Evolutionary conservation across 352 stramenopile genomes (phyloP).

Genomic region (Aphanomyces cochlioides): DNA sequence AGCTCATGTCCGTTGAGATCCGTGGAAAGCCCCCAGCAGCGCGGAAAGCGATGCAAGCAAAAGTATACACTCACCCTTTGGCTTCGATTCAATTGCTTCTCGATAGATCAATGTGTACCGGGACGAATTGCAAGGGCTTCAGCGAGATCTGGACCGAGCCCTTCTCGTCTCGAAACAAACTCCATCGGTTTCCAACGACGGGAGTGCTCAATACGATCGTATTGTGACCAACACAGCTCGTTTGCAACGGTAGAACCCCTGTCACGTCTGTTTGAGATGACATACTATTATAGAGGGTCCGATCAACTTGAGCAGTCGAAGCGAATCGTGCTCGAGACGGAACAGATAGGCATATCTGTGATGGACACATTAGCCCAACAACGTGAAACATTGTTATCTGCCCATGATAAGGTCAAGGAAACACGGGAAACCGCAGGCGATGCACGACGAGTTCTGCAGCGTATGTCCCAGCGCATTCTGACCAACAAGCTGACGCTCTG

Average conservation of each 20-base stretch:
- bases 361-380: slow-evolving; percentile 66
- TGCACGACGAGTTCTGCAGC: slow-evolving; percentile 59
- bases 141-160: slow-evolving; percentile 63
- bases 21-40: slow-evolving; percentile 52
- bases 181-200: slow-evolving; percentile 62
- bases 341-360: slow-evolving; percentile 66
- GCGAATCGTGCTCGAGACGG: slow-evolving; percentile 59
- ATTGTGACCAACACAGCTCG: slow-evolving; percentile 64
- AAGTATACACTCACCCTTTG: slow-evolving; percentile 34
- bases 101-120: slow-evolving; percentile 62
- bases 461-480: slow-evolving; percentile 70
- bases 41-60: slow-evolving; percentile 70
- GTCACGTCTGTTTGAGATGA: neutral
- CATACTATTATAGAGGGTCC: slow-evolving; percentile 42
- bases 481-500: slow-evolving; percentile 79
- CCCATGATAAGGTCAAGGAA: slow-evolving; percentile 50
- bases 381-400: slow-evolving; percentile 55
- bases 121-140: slow-evolving; percentile 62
- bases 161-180: slow-evolving; percentile 64
- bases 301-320: slow-evolving; percentile 57
- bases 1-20: slow-evolving; percentile 76
- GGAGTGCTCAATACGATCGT: slow-evolving; percentile 59
- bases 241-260: slow-evolving; percentile 42
- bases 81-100: neutral
- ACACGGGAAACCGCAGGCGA: slow-evolving; percentile 67